phyloP scores from a whole-genome alignment of 2,329 filamentous ascomycete species.

The Arachnomyces sp. region DNA sequence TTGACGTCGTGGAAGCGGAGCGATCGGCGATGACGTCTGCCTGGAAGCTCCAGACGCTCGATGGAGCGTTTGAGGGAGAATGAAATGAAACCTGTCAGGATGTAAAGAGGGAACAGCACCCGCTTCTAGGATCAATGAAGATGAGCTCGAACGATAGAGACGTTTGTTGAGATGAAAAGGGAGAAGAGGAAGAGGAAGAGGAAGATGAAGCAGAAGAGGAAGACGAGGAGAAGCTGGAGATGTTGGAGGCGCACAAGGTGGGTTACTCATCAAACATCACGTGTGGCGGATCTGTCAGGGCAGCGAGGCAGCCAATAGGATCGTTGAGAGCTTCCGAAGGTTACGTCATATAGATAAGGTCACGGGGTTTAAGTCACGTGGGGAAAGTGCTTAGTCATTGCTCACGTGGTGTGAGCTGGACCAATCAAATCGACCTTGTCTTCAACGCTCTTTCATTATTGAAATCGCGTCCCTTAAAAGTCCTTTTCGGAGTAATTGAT shows the following conservation, averaged over 20 bases:
- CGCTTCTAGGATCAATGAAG: background rate
- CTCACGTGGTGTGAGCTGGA: no score
- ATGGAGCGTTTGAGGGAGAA: no score
- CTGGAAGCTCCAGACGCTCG: background rate
- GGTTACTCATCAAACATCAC: conserved; percentile 7
- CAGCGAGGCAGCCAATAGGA: background rate
- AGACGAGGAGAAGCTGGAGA: conserved; percentile 6
- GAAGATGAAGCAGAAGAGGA: conserved; percentile 8
- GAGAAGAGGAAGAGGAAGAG: conserved; percentile 7
- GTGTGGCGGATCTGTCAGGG: background rate
- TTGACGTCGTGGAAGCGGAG: conserved; percentile 2
- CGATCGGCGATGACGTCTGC: conserved; percentile 6
- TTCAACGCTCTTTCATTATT: no score
- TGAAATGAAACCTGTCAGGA: no score
- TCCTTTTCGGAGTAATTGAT: no score
- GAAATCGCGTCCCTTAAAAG: no score
- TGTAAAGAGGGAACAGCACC: background rate
- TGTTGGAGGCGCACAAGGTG: conserved; percentile 2
- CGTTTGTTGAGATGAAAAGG: conserved; percentile 6
- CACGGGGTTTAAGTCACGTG: background rate
- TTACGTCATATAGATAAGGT: background rate
- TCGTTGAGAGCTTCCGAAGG: background rate
- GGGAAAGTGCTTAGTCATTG: conserved; percentile 11
- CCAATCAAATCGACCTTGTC: no score
- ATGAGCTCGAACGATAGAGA: background rate